Evolutionary conservation across 257 asterid species (phyloP), one percentile per base, ranked within the genome.

Genomic region (Pogostemon cablin): DNA sequence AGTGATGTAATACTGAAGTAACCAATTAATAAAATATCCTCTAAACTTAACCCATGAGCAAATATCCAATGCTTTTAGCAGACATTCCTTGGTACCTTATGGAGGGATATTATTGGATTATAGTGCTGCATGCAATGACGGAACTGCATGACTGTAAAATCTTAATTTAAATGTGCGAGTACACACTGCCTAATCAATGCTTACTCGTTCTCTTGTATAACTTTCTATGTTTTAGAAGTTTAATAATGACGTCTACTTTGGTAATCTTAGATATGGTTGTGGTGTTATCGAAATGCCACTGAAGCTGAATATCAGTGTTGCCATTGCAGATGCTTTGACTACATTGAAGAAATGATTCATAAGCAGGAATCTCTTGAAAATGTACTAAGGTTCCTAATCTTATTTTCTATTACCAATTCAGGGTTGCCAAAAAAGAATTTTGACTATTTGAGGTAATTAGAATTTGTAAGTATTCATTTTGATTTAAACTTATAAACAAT

Each of bases 331-430:
- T 93, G 96, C 84, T 84, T 85, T 42, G 97, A 93, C 53, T 85
- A 89, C 82, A 85, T 91, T 79, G 99, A 93, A 82, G 99, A 93
- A 81, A 81, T 91, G 93, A 91, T 93, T 76, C 92, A 88, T 69
- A 93, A 91, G 82, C 97, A 93, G 82, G 99, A 93, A 82, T 92
- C 96, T 72, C 82, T 93, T 76, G 74, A 78, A 56, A 78, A 79
- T 77, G 97, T 93, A 76, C 80, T 91, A 58, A 96, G 99, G 73
- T 84, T 93, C 75, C 88, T 88, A 60, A 76, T 89, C 73, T 78
- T 93, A 78, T 91, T 93, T 80, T 89, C 98, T 58, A 57, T 91
- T 65, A 93, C 99, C 75, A 93, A 93, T 84, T 81, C 98, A 46
- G 99, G 99, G 76, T 77, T 93, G 71, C 96, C 92, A 39, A 93